Base-by-base conservation (phyloP, 768 basidiomycete species). In the Hortiboletus campestris region DNA sequence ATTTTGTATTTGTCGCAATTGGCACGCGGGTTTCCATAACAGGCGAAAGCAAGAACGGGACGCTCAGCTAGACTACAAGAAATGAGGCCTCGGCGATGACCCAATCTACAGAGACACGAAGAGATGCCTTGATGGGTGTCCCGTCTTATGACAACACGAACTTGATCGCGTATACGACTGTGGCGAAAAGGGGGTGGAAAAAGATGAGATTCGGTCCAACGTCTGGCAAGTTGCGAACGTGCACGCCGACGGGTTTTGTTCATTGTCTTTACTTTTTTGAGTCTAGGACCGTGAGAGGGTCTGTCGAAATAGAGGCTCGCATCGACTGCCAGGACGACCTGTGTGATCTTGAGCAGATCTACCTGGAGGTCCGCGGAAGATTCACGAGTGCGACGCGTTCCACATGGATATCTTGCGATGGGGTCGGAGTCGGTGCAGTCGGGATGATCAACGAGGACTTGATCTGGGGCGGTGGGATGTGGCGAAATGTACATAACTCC, bases 361-460 rank as follows among this genome's bases (percentile, higher is more conserved):
- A 50, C 56, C 54, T 59, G 59, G 65, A 67, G 44, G 67, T 67
- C 66, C 66, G 66, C 66, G 66, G 66, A 62, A 67, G 67, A 67
- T 69, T 67, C 66, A 69, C 66, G 55, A 35, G 39, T 53, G 59
- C 51, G 64, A 69, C 61, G 49, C 54, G 59, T 38, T 56, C 44
- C 66, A 60, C 67, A 67, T 67, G 66, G 67, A 62, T 69, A 62
- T 67, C 66, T 67, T 62, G 67, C 66, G 66, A 67, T 59, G 53
- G 62, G 48, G 62, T 47, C 66, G 66, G 66, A 64, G 65, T 69
- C 67, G 67, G 66, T 59, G 67, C 39, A 25, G 61, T 45, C 58
- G 55, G 64, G 51, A 45, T 61, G 67, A 67, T 67, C 66, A 67
- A 50, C 56, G 42, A 20, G 32, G 0, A 51, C 61, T 61, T 57